Evolutionary conservation across 495 filamentous ascomycete genomes (phyloP).

Genomic region (Aspergillus haitiensis): DNA sequence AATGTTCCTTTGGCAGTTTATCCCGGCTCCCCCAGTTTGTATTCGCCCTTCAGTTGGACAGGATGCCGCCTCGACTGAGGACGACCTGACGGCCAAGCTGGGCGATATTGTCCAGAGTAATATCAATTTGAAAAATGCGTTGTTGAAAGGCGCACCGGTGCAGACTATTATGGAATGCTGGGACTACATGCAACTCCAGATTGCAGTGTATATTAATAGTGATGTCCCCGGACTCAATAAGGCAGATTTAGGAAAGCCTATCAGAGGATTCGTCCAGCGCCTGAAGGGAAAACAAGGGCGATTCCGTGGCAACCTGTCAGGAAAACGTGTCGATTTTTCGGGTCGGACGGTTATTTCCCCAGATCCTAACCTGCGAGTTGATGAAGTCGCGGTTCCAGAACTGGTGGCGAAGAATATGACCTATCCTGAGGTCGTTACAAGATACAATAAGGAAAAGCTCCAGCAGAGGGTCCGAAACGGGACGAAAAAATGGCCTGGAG

Average conservation of each 20-base stretch:
- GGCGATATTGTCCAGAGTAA: slow-evolving; percentile 92
- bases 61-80: slow-evolving; percentile 88
- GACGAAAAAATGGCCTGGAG: slow-evolving; percentile 76
- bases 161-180: slow-evolving; percentile 95
- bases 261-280: slow-evolving; percentile 90
- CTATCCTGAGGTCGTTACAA: slow-evolving; percentile 83
- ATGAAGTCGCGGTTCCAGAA: slow-evolving; percentile 88
- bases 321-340: slow-evolving; percentile 98
- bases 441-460: slow-evolving; percentile 81
- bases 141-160: slow-evolving; percentile 78
- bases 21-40: slow-evolving; percentile 89
- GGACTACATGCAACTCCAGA: slow-evolving; percentile 92
- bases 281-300: slow-evolving; percentile 96
- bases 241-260: slow-evolving; percentile 73
- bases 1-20: slow-evolving; percentile 96
- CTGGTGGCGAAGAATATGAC: slow-evolving; percentile 92
- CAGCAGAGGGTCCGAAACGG: slow-evolving; percentile 70
- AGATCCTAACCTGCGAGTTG: slow-evolving; percentile 89
- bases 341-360: slow-evolving; percentile 96
- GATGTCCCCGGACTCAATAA: slow-evolving; percentile 85
- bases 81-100: slow-evolving; percentile 92
- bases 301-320: slow-evolving; percentile 93
- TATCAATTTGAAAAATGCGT: slow-evolving; percentile 72
- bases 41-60: slow-evolving; percentile 92
- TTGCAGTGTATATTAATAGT: slow-evolving; percentile 97